These are phyloP conservation scores for Cerioporus squamosus DNA, from an alignment of 1,284 basidiomycete species.

Conservation along the genomic window DNA sequence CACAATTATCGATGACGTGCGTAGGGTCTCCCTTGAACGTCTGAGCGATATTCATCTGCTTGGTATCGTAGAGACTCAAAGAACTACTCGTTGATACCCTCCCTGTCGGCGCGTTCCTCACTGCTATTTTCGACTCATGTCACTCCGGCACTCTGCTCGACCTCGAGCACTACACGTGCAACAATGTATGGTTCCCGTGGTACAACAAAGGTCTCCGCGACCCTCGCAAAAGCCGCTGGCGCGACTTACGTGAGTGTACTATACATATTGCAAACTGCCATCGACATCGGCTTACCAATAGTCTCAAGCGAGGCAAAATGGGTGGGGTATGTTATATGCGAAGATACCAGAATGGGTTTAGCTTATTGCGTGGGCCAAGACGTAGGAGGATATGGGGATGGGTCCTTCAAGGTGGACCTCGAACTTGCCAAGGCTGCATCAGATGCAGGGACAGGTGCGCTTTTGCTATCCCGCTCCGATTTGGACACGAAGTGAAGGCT, in stretches of 20 bases:
- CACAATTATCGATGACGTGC: slow-evolving; percentile 30
- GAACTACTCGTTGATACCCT: slow-evolving; percentile 42
- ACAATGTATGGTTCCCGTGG: slow-evolving; percentile 50
- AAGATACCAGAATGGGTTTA: too few species aligned
- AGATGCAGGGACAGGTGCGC: neutral
- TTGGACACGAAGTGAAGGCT: too few species aligned
- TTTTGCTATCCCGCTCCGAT: too few species aligned
- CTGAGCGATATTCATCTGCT: neutral
- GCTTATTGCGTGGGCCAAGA: too few species aligned
- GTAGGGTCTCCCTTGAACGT: neutral
- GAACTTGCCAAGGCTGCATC: neutral
- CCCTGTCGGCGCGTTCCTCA: slow-evolving; percentile 43
- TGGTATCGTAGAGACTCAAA: slow-evolving; percentile 28
- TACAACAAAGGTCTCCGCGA: slow-evolving; percentile 43
- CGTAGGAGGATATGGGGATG: neutral
- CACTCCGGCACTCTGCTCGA: slow-evolving; percentile 51
- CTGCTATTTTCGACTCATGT: slow-evolving; percentile 53
- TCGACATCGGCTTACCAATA: neutral
- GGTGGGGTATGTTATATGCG: neutral
- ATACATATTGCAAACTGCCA: neutral
- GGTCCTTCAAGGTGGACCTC: neutral
- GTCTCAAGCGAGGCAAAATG: neutral
- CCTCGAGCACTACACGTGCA: slow-evolving; percentile 47
- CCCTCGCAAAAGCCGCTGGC: neutral
- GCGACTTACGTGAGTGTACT: neutral